Evolutionary conservation across 805 yeast species (phyloP).

Genomic region (Candida schatavii): DNA sequence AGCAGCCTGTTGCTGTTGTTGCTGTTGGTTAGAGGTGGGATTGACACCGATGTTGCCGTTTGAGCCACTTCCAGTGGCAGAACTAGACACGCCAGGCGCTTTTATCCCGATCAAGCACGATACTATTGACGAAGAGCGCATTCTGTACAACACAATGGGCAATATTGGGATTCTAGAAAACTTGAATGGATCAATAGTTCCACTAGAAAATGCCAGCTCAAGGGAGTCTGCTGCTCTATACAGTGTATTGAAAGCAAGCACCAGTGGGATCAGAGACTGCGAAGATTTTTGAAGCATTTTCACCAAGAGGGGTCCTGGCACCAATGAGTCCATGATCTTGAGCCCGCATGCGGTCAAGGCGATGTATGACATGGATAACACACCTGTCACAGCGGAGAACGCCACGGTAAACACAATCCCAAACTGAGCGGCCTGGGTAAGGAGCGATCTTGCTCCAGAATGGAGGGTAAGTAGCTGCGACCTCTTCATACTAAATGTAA

Average conservation of each 20-base stretch:
- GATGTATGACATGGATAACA: constrained; percentile 37
- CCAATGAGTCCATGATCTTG: constrained; percentile 33
- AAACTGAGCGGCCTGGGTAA: constrained; percentile 24
- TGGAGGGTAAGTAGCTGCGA: constrained; percentile 24
- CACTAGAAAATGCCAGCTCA: constrained; percentile 29
- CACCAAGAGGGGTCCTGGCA: constrained; percentile 32
- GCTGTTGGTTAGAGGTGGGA: background rate
- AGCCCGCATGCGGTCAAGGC: constrained; percentile 38
- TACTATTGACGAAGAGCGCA: constrained; percentile 32
- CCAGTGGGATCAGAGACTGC: constrained; percentile 2
- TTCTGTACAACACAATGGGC: constrained; percentile 37
- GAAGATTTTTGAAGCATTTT: constrained; percentile 19
- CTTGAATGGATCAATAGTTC: constrained; percentile 34
- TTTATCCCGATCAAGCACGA: constrained; percentile 22
- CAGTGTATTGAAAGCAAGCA: constrained; percentile 10
- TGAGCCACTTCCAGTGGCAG: constrained; percentile 11
- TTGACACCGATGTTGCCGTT: background rate
- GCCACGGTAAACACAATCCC: constrained; percentile 32
- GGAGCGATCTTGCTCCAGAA: constrained; percentile 13
- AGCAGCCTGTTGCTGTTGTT: background rate
- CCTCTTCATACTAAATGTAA: constrained; percentile 29
- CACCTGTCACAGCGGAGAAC: constrained; percentile 40
- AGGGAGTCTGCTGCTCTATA: constrained; percentile 21
- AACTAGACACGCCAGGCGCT: background rate
- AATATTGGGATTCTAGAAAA: constrained; percentile 35